Evolutionary conservation across 1,284 basidiomycete species (phyloP), one percentile per base, ranked within the genome.

Genomic region (Mrakiaceae sp.): DNA sequence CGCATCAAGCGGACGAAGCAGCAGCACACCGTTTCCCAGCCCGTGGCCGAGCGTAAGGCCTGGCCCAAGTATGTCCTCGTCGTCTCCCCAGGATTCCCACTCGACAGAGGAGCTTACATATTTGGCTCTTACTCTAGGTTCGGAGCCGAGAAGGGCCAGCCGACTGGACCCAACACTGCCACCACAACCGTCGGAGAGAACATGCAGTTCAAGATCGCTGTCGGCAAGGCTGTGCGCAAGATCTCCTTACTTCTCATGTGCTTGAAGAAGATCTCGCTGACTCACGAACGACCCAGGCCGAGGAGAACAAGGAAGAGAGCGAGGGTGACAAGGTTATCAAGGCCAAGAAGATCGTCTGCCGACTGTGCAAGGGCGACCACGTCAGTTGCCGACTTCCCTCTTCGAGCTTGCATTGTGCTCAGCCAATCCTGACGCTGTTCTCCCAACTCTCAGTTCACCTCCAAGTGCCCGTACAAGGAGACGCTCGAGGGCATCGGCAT

Each of bases 391-490:
- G 43, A 14, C 2, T 48, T 2, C 55, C 4, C 16, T 52, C 12
- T 43, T 55, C 54, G 12, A 3, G 12, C 12, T 42, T 10, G 3
- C 5, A 39, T 39, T n/a, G 8, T 53, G 51, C 51, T 5, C 51
- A 27, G 12, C 51, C 9, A 10, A 52, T 7, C 51, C 11, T 27
- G 7, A 14, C 42, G 16, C 27, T 39, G 8, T 43, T 2, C 55
- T 27, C 40, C 8, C 44, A 52, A 52, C 14, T 4, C 10, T 27
- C 39, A 66, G 65, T 98, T 94, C 78, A 99, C 96, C 10, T 88
- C 93, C 68, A 93, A 94, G 77, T 98, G 96, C 83, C 96, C 96
- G 10, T 96, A 96, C 83, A 96, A 93, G 78, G 94, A 98, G 71
- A 89, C 90, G 27, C 77, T 83, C 54, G 80, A 79, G 56, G 84